Base-by-base conservation (phyloP, 2,329 filamentous ascomycete genomes). In the Nothopassalora personata region DNA sequence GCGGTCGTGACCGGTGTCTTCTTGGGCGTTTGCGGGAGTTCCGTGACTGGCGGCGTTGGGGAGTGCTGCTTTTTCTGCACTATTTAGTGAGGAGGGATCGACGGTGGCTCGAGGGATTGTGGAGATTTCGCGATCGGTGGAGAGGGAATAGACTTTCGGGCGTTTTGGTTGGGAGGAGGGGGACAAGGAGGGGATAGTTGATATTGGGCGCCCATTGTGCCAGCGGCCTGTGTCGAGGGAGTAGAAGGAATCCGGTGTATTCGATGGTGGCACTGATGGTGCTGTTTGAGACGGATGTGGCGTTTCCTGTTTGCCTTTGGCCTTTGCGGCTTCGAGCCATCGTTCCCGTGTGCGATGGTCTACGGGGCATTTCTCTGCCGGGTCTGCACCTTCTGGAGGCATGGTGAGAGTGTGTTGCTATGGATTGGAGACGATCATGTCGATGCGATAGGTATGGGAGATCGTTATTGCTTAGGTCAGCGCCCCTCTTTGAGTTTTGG, bases 321-420 rank as follows among this genome's bases (percentile, higher is more conserved):
- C 81, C 77, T 71, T 84, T 45, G 87, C 85, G 71, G 90, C 85
- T 58, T 83, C 80, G 39, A 97, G 83, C 93, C 93, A 99, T 68
- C 88, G 85, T 69, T 91, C 88, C 68, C 94, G 88, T 54, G 91
- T 88, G 70, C 90, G 89, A 77, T 92, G 89, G 76, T 97, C 92
- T 70, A 97, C 91, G 5, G 94, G 94, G 70, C 94, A 97, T 59
- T 70, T 67, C 59, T 80, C 80, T 45, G 74, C 75, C 47, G 72
- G 70, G 64, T 77, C 74, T 56, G 74, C 68, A 54, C 68, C 65
- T 50, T 66, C 64, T n/a, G 68, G 63, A 34, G 58, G 58, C 68
- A 70, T 70, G 11, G 19, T 65, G 59, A 28, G 28, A 28, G 28
- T 53, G 45, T 53, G 31, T 34, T 53, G n/a, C n/a, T 45, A 43